These are phyloP conservation scores for Coemansia sp. DNA, from an alignment of 192 early-diverging fungal species.

Conservation along the genomic window DNA sequence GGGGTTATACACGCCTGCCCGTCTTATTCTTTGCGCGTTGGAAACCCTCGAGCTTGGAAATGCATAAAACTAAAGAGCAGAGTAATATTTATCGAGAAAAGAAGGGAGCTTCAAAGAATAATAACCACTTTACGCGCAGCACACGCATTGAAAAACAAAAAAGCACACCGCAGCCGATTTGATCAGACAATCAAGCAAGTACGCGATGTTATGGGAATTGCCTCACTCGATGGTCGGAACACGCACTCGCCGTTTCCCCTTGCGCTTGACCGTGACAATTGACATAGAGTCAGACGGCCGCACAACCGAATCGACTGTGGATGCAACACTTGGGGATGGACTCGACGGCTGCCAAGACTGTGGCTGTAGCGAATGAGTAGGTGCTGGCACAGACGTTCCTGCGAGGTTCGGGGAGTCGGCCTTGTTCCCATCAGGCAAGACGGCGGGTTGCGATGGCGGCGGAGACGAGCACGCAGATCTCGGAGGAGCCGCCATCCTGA, in stretches of 20 bases:
- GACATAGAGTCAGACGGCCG: background rate
- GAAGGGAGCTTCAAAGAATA: no score
- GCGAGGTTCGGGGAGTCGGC: background rate
- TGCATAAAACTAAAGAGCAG: no score
- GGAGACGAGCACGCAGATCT: slow-evolving; percentile 9
- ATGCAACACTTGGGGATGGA: slow-evolving; percentile 13
- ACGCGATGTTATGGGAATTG: background rate
- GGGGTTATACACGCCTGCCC: no score
- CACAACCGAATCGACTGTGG: slow-evolving; percentile 14
- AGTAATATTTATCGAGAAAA: no score
- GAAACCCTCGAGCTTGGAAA: no score
- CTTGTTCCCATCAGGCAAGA: background rate
- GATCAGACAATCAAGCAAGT: no score
- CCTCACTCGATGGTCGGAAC: slow-evolving; percentile 40
- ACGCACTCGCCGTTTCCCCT: slow-evolving; percentile 54
- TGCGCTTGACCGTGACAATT: slow-evolving; percentile 40
- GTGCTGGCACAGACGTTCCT: background rate
- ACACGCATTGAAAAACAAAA: no score
- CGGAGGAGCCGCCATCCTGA: background rate
- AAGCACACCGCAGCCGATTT: no score
- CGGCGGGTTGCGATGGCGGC: background rate
- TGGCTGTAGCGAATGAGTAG: background rate
- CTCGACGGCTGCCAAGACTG: background rate
- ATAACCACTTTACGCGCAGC: no score
- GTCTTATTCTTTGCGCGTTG: no score